phyloP scores from a whole-genome alignment of 164 flowering plant species.

The Stephania cephalantha region DNA sequence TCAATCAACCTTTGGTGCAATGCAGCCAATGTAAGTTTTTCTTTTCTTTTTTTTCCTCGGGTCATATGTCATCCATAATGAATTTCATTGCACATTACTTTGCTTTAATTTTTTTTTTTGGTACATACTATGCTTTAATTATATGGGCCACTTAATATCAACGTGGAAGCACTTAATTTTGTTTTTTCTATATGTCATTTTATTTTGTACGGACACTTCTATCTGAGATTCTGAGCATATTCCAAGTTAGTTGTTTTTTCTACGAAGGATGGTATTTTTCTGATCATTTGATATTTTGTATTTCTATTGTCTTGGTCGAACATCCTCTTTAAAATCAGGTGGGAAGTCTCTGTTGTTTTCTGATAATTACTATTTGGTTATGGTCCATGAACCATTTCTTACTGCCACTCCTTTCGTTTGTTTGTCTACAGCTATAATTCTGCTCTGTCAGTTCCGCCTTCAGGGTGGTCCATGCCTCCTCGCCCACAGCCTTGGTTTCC shows the following conservation, averaged over 20 bases:
- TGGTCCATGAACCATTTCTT: conserved; percentile 3
- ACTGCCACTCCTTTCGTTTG: conserved; percentile 9
- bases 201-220: too few relatives aligned
- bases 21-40: conserved; percentile 51
- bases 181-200: not conserved
- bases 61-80: too few relatives aligned
- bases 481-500: conserved; percentile 84
- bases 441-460: conserved; percentile 50
- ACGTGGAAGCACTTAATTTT: not conserved
- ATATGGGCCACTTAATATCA: not conserved
- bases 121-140: too few relatives aligned
- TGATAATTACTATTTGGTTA: not conserved
- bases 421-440: conserved; percentile 57
- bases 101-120: too few relatives aligned
- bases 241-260: not conserved
- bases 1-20: conserved; percentile 41
- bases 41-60: not conserved
- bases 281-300: not conserved
- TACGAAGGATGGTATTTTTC: not conserved
- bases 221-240: not conserved
- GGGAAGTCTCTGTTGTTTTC: not conserved
- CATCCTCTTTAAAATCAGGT: not conserved
- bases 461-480: conserved; percentile 74
- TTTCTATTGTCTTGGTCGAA: not conserved
- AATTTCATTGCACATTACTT: too few relatives aligned